Evolutionary conservation across 1,284 basidiomycete species (phyloP), one percentile per base, ranked within the genome.

Genomic region (Xerocomus nothofagi): DNA sequence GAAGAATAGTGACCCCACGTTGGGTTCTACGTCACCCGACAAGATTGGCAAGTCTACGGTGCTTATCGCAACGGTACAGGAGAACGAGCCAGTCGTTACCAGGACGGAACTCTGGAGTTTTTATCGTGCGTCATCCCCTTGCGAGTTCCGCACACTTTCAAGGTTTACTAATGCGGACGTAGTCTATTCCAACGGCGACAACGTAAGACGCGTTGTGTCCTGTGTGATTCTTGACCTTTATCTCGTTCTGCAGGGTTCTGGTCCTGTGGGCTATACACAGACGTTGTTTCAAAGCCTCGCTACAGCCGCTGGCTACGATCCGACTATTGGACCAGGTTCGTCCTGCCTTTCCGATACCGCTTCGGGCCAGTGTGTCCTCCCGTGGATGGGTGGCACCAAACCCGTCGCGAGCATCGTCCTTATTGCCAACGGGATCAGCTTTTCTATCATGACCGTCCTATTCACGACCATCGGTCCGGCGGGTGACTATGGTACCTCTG

Each of bases 401-500:
- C 68, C 81, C 3, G 82, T 92, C 42, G 82, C 84, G 40, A 88
- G 88, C 31, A 72, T 91, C 33, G 82, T 91, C 10, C 73, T 91
- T 11, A 73, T 91, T 21, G 79, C 88, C 1, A 91, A 88, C 50
- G 89, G 89, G 6, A 70, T 86, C 44, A 82, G 84, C 58, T 92
- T 91, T 57, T 86, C 86, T 6, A 79, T 87, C 31, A 89, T 90
- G 87, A 88, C 88, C 0, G 56, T 77, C 20, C 81, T 93, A 37
- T 91, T 93, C 71, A 88, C 90, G 2, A 86, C 87, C 0, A 84
- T 93, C 40, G 88, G 88, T 17, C 88, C 87, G 14, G 82, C 85
- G 0, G 89, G 86, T 0, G 90, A 92, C 66, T 93, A 91, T 59
- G 88, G 90, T 12, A 80, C 74, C 0, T 90, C 91, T 64, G 82